These are phyloP conservation scores for Gossypium raimondii DNA, from an alignment of 345 rosid genomes.

Conservation along the genomic window DNA sequence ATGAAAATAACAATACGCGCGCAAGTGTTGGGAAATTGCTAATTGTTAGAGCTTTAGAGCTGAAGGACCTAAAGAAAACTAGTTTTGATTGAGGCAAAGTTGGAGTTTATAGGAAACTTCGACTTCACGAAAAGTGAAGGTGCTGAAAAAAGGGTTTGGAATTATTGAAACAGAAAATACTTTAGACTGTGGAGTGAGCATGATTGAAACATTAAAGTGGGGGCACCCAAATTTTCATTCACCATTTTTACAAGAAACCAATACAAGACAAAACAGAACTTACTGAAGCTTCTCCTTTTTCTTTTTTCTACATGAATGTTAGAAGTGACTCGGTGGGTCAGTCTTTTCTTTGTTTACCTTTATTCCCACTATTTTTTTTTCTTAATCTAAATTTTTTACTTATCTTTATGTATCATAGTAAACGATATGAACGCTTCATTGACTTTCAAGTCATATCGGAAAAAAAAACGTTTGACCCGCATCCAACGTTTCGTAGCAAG, in stretches of 20 bases:
- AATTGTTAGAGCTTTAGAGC: background rate
- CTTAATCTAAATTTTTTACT: too few species aligned
- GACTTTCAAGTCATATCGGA: too few species aligned
- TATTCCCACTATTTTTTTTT: too few species aligned
- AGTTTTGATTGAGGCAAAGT: background rate
- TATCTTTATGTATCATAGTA: too few species aligned
- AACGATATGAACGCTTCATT: too few species aligned
- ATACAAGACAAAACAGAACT: background rate
- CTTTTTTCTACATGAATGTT: too few species aligned
- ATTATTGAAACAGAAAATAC: background rate
- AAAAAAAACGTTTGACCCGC: too few species aligned
- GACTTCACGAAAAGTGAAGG: conserved; percentile 14
- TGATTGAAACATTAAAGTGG: background rate
- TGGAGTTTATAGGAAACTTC: conserved; percentile 14
- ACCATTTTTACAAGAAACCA: background rate
- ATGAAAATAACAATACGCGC: background rate
- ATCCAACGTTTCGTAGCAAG: too few species aligned
- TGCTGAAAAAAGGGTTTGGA: background rate
- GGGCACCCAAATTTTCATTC: background rate
- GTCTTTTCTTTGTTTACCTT: too few species aligned
- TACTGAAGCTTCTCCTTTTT: background rate
- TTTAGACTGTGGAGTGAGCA: background rate
- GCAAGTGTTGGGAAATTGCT: background rate
- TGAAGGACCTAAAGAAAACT: background rate
- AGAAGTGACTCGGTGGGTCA: too few species aligned